Base-by-base conservation (phyloP, 768 basidiomycete genomes). In the Mycena polygramma region DNA sequence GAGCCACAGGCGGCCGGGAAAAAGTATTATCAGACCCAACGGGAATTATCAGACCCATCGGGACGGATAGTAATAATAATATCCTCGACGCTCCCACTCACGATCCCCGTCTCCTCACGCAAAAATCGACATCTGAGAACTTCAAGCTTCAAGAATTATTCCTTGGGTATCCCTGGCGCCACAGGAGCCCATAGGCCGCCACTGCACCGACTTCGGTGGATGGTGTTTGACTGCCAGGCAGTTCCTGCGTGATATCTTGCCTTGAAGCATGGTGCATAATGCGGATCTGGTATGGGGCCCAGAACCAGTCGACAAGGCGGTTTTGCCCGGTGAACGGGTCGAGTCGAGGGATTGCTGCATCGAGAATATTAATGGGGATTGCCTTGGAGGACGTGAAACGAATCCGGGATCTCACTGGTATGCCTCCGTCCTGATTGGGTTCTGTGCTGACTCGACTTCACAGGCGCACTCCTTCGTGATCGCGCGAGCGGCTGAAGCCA, bases 341-440 rank as follows among this genome's bases (percentile, higher is more conserved):
- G 83, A 91, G 92, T 4, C 88, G 86, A 74, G 92, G 90, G 0
- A 87, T 98, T n/a, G 93, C 96, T 0, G 91, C 41, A 87, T 96
- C 30, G 94, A 94, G 81, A n/a, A n/a, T n/a, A n/a, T n/a, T n/a
- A 99, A 99, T 79, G 98, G 98, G 0, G 97, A 99, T 78, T 98
- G 95, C 73, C 79, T 86, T 19, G 82, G 87, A 91, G 72, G 96
- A 97, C 75, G 92, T 93, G 57, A 90, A 89, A 68, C 87, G 91
- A 54, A 88, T 98, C 41, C 87, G 92, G 51, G 83, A 84, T 58
- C 79, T 90, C 35, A 98, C 97, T 37, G 94, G 96, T 90, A 75
- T 57, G 87, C 9, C 70, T 41, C 0, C 26, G 30, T 11, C 14
- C 14, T 20, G 22, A 41, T 36, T 10, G n/a, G n/a, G n/a, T n/a